Evolutionary conservation across 1,284 basidiomycete species (phyloP).

Genomic region (Puccinia polysora): DNA sequence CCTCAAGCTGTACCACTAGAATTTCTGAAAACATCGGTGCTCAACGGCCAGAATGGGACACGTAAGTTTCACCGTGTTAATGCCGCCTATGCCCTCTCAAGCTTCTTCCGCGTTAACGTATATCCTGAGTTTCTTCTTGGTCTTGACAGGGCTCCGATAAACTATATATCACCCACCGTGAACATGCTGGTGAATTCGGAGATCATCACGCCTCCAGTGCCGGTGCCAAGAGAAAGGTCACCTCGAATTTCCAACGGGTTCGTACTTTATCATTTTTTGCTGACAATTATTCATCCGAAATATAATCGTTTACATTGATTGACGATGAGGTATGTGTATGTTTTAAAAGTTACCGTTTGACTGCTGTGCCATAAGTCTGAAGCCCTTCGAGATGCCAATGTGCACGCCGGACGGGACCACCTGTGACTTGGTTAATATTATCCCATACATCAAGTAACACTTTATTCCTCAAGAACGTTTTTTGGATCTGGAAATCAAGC

Average conservation of each 20-base stretch:
- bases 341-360: slow-evolving; percentile 68
- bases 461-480: slow-evolving; percentile 51
- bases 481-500: background rate
- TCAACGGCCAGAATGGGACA: background rate
- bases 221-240: slow-evolving; percentile 35
- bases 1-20: too few relatives aligned
- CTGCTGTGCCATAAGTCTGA: slow-evolving; percentile 85
- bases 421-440: slow-evolving; percentile 53
- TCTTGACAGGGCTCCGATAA: slow-evolving; percentile 51
- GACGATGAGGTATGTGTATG: too few relatives aligned
- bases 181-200: slow-evolving; percentile 66
- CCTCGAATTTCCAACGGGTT: slow-evolving; percentile 25
- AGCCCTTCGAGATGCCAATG: slow-evolving; percentile 83
- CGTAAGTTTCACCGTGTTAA: slow-evolving; percentile 3
- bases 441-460: slow-evolving; percentile 63
- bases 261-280: slow-evolving; percentile 53
- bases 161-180: slow-evolving; percentile 76
- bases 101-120: background rate
- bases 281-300: background rate
- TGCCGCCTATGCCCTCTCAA: background rate
- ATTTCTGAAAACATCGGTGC: too few relatives aligned
- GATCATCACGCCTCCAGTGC: slow-evolving; percentile 50
- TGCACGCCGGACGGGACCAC: slow-evolving; percentile 58
- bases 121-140: background rate
- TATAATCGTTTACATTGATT: too few relatives aligned